phyloP scores from a whole-genome alignment of 768 basidiomycete species.

The Tremella fuciformis region DNA sequence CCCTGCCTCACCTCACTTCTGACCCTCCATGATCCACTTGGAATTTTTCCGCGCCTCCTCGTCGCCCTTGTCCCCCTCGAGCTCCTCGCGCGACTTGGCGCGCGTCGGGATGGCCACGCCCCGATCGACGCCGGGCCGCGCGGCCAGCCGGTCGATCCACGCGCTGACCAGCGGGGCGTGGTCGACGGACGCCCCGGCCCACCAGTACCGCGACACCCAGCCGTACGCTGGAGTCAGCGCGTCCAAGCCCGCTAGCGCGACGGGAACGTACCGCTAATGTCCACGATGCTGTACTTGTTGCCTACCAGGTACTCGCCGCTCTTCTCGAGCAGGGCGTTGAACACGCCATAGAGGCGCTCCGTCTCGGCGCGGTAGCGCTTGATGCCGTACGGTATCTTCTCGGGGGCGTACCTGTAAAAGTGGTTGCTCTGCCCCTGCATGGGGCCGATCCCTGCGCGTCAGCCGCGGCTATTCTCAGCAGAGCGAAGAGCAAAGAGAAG shows the following conservation, averaged over 20 bases:
- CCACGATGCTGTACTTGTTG: slow-evolving; percentile 65
- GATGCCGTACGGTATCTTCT: slow-evolving; percentile 49
- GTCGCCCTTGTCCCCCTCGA: slow-evolving; percentile 43
- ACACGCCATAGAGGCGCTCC: slow-evolving; percentile 74
- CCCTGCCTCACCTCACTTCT: slow-evolving; percentile 12
- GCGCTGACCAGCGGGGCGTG: slow-evolving; percentile 65
- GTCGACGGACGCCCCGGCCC: slow-evolving; percentile 61
- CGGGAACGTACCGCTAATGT: slow-evolving; percentile 50
- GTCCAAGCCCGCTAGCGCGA: too few relatives aligned
- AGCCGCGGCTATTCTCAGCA: neutral
- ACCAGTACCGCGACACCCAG: slow-evolving; percentile 60
- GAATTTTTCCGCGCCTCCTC: slow-evolving; percentile 41
- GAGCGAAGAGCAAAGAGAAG: neutral
- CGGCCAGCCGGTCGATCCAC: slow-evolving; percentile 55
- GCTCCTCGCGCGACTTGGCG: slow-evolving; percentile 19
- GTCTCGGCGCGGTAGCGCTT: slow-evolving; percentile 77
- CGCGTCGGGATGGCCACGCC: slow-evolving; percentile 50
- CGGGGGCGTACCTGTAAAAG: slow-evolving; percentile 59
- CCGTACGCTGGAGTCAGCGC: slow-evolving; percentile 32
- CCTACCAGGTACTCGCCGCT: slow-evolving; percentile 74
- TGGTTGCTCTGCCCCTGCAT: slow-evolving; percentile 79
- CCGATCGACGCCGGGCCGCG: slow-evolving; percentile 49
- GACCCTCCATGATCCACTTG: slow-evolving; percentile 40
- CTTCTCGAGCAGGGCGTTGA: slow-evolving; percentile 67
- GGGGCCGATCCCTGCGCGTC: slow-evolving; percentile 58